Evolutionary conservation across 106 monocot genomes (phyloP).

Genomic region (Apostasia shenzhenica): DNA sequence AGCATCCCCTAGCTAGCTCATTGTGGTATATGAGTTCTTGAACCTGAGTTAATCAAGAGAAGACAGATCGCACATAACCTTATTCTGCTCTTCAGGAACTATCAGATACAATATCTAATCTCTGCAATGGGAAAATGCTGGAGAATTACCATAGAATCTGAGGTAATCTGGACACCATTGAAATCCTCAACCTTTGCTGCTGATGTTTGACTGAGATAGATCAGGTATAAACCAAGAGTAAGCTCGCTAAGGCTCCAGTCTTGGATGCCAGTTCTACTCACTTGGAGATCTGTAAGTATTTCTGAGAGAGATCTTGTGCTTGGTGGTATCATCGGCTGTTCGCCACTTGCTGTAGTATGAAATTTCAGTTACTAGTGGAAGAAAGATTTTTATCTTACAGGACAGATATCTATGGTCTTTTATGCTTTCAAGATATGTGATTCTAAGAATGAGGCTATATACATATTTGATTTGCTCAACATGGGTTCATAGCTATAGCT

Average conservation of each 20-base stretch:
- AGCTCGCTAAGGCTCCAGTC: constrained; percentile 96
- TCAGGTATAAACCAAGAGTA: constrained; percentile 81
- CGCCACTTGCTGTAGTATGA: constrained; percentile 35
- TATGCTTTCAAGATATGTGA: background rate
- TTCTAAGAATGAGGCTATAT: background rate
- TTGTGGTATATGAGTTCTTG: constrained; percentile 83
- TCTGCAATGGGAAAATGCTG: background rate
- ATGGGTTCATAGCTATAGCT: background rate
- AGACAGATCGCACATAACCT: background rate
- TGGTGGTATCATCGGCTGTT: constrained; percentile 28
- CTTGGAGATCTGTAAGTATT: constrained; percentile 66
- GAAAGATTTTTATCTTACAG: background rate
- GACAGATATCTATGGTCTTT: too few species aligned
- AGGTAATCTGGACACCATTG: constrained; percentile 62
- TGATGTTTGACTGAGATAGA: constrained; percentile 81
- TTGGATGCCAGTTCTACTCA: constrained; percentile 61
- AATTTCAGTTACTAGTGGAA: background rate
- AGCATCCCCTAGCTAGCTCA: constrained; percentile 89
- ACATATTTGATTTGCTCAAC: background rate
- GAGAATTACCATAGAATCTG: constrained; percentile 58
- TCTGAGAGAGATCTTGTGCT: constrained; percentile 54
- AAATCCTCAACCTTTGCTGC: constrained; percentile 46
- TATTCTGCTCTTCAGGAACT: background rate
- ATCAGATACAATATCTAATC: background rate
- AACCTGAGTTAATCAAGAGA: constrained; percentile 35